Evolutionary conservation across 2,329 filamentous ascomycete species (phyloP).

Genomic region (Pestalotiopsis sp.): DNA sequence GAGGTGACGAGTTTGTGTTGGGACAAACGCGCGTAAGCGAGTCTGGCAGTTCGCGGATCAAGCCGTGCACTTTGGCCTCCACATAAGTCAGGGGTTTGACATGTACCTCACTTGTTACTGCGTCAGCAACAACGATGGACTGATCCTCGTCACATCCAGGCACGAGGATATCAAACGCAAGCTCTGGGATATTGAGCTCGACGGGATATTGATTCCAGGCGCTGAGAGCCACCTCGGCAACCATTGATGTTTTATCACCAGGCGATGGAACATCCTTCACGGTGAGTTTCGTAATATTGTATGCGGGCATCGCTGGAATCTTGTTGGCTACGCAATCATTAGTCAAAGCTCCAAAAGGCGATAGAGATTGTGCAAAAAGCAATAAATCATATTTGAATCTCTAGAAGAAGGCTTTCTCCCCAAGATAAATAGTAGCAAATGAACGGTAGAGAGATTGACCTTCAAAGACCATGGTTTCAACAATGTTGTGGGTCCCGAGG

Average conservation of each 20-base stretch:
- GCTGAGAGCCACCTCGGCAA: conserved; percentile 75
- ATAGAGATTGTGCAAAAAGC: conserved; percentile 11
- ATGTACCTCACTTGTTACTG: conserved; percentile 67
- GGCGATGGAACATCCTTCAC: conserved; percentile 70
- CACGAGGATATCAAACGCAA: conserved; percentile 84
- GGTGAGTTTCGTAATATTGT: conserved; percentile 80
- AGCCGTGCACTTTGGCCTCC: conserved; percentile 68
- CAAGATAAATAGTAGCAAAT: conserved; percentile 64
- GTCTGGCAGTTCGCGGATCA: conserved; percentile 74
- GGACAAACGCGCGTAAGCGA: conserved; percentile 76
- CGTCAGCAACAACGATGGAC: conserved; percentile 78
- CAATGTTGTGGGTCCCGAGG: conserved; percentile 76
- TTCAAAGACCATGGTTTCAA: conserved; percentile 78
- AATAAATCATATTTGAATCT: conserved; percentile 21
- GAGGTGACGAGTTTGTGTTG: conserved; percentile 74
- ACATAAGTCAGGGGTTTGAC: conserved; percentile 72
- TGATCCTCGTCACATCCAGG: conserved; percentile 77
- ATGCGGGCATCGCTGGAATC: conserved; percentile 77
- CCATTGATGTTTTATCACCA: conserved; percentile 66
- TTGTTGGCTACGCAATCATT: conserved; percentile 59
- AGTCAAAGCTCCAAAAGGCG: conserved; percentile 29
- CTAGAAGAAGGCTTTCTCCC: conserved; percentile 54
- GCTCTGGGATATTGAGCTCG: conserved; percentile 73
- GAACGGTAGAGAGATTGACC: conserved; percentile 74
- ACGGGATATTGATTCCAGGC: conserved; percentile 80